phyloP scores from a whole-genome alignment of 768 basidiomycete genomes.

The Mrakia blollopis region DNA sequence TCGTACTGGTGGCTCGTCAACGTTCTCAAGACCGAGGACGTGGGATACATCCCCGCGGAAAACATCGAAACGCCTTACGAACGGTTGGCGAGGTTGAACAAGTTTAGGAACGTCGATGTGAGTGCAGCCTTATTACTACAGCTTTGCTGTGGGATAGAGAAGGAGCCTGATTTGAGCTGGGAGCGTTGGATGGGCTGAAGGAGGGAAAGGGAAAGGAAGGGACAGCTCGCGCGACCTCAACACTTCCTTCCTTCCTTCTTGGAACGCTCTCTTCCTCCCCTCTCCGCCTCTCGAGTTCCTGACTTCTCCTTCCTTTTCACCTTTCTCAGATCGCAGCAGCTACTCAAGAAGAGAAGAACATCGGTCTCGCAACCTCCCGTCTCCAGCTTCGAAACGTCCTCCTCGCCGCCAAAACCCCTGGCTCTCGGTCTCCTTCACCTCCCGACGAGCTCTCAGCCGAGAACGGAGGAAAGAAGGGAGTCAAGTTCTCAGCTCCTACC shows the following conservation, averaged over 20 bases:
- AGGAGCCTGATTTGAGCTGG: neutral
- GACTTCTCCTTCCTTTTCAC: neutral
- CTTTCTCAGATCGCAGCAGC: constrained; percentile 61
- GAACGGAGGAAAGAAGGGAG: constrained; percentile 47
- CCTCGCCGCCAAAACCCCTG: constrained; percentile 36
- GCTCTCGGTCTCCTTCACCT: constrained; percentile 35
- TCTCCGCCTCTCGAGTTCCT: neutral
- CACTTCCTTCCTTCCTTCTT: neutral
- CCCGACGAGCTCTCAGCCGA: constrained; percentile 24
- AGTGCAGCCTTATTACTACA: constrained; percentile 41
- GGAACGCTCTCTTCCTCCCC: too few species aligned
- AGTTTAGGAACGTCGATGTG: constrained; percentile 94
- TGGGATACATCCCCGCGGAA: constrained; percentile 98
- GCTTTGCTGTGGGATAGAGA: neutral
- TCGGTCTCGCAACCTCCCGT: constrained; percentile 20
- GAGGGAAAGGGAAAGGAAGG: neutral
- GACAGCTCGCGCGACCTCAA: neutral
- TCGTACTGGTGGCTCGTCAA: constrained; percentile 99
- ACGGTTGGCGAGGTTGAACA: constrained; percentile 88
- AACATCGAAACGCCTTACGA: constrained; percentile 99
- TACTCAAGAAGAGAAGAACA: constrained; percentile 45
- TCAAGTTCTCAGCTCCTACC: constrained; percentile 64
- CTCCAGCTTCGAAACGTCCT: constrained; percentile 26
- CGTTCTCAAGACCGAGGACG: constrained; percentile 96
- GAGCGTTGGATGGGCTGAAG: neutral